These are phyloP conservation scores for Whalleya microplaca DNA, from an alignment of 2,329 filamentous ascomycete species.

Conservation along the genomic window DNA sequence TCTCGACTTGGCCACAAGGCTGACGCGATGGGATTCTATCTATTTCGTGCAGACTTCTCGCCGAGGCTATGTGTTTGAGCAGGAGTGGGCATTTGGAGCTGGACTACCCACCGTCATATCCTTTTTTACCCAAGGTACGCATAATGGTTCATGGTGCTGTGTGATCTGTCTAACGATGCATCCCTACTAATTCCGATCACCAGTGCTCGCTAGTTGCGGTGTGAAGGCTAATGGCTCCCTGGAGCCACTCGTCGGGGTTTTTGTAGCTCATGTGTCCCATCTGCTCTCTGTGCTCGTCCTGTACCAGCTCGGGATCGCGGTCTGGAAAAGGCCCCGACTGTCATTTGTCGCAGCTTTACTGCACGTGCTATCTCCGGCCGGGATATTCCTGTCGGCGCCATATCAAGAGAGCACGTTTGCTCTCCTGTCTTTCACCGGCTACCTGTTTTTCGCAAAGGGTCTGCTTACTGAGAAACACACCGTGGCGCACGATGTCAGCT, in stretches of 20 bases:
- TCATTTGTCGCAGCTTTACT: conserved; percentile 72
- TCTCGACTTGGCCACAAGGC: conserved; percentile 52
- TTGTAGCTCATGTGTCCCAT: conserved; percentile 75
- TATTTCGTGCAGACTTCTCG: conserved; percentile 70
- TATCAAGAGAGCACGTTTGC: conserved; percentile 84
- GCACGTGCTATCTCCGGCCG: conserved; percentile 85
- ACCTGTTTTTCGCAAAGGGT: conserved; percentile 67
- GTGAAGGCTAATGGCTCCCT: conserved; percentile 28
- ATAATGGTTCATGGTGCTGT: background rate
- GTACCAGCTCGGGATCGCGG: conserved; percentile 63
- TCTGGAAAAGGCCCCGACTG: conserved; percentile 57
- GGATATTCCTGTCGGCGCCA: conserved; percentile 85
- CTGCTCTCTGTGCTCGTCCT: conserved; percentile 74
- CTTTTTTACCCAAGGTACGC: conserved; percentile 39
- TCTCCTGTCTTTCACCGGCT: conserved; percentile 74
- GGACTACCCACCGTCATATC: conserved; percentile 50
- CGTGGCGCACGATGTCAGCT: conserved; percentile 48
- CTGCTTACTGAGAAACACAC: conserved; percentile 37
- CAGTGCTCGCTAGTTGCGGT: conserved; percentile 34
- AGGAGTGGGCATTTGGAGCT: conserved; percentile 81
- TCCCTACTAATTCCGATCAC: conserved; percentile 7
- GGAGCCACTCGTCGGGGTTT: conserved; percentile 61
- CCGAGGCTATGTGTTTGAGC: conserved; percentile 72
- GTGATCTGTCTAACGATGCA: background rate
- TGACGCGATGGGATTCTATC: conserved; percentile 81